Evolutionary conservation across 805 yeast genomes (phyloP), one percentile per base, ranked within the genome.

Genomic region (Yarrowia porcina): DNA sequence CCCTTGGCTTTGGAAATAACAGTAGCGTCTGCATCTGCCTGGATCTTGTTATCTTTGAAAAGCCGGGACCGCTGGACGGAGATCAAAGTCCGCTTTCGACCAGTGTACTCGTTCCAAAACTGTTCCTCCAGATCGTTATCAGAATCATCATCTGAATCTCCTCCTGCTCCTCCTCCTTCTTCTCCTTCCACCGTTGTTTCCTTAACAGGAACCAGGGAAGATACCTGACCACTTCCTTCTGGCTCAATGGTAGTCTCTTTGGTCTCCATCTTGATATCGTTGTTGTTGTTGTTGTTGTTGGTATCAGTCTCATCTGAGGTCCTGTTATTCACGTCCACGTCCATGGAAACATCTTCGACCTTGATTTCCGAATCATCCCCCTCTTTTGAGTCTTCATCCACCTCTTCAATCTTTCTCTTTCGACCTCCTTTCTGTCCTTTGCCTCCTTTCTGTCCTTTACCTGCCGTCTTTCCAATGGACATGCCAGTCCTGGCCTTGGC

Each of bases 31-130:
- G 90, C 85, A 39, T 89, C 85, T 13, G 79, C 74, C 65, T 88
- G 87, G 8, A 92, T 72, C 61, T 77, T 80, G 64, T 79, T 76
- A 17, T 82, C 81, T 20, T 80, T 82, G 70, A 93, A 91, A 50
- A 90, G 74, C 2, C 80, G 82, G 0, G 89, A 80, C 67, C 98
- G 80, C 63, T 81, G 80, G 25, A 83, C 74, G 69, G 96, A 86
- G 65, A 89, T 82, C 60, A 87, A 86, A 15, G 93, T 90, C 64
- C 97, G 77, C 0, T 88, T 82, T 65, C 87, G 87, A 0, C 96
- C 88, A 0, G 94, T 90, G 39, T 86, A 74, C n/a, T 83, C 82
- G 68, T 88, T 87, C 97, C 97, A 92, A 0, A 89, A 83, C 61
- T 87, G 87, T 49, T 85, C 75, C 69, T 91, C 97, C 35, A 88